Evolutionary conservation across 768 basidiomycete genomes (phyloP), one percentile per base, ranked within the genome.

Genomic region (Mycena olivaceomarginata): DNA sequence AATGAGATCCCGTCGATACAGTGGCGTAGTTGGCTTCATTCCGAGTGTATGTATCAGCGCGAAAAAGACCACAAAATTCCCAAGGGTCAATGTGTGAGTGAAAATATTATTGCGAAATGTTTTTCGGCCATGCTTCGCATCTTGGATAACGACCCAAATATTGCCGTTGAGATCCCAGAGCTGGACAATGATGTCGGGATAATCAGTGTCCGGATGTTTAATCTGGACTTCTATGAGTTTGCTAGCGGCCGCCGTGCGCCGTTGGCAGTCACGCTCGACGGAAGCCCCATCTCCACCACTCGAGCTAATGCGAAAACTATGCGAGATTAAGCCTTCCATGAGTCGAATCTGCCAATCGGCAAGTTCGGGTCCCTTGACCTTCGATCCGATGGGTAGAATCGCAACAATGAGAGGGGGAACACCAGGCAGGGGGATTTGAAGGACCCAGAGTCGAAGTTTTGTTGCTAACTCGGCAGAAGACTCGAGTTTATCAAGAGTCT

Each of bases 61-160:
- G n/a, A n/a, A n/a, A n/a, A n/a, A n/a, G n/a, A n/a, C n/a, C n/a
- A n/a, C 43, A 31, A 56, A 60, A 53, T 78, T 78, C 6, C 72
- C 72, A 2, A 78, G 68, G 3, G 45, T 59, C 6, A 74, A 4
- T 1, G 39, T 59, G 7, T 45, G 66, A 9, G 72, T 73, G 15
- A 18, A 41, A 8, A 37, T 37, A 20, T 75, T 67, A 25, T 78
- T 74, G 16, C 62, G 57, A 40, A 62, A 68, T 2, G 73, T 78
- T 22, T 78, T 78, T 11, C 51, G 57, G 10, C 77, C 77, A 53
- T 75, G 77, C 37, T 74, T 70, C 4, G 64, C 37, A 40, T 78
- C 77, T 53, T 78, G 77, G 15, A 70, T 57, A 16, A 43, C 69
- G 22, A 64, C 71, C 56, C 59, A 73, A 40, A 74, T 18, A 40